Evolutionary conservation across 768 basidiomycete species (phyloP).

Genomic region (Rhodotorula kratochvilovae): DNA sequence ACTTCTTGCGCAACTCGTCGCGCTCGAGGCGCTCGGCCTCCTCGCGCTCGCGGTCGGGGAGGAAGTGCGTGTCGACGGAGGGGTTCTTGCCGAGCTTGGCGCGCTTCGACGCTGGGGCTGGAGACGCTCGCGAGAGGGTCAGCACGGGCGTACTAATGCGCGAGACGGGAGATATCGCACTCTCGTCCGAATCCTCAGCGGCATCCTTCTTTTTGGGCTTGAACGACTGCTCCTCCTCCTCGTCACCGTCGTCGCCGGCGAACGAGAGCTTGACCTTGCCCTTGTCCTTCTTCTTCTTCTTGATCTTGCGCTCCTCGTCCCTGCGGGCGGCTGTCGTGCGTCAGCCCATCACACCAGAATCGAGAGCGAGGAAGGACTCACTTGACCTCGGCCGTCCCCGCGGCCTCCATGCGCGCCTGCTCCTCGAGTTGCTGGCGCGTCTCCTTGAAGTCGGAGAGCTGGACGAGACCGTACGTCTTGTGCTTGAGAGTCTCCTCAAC

Average conservation of each 20-base stretch:
- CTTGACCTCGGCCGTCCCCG: conserved; percentile 76
- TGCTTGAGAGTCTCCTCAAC: conserved; percentile 90
- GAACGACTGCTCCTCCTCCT: conserved; percentile 30
- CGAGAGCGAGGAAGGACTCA: conserved; percentile 53
- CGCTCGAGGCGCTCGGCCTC: conserved; percentile 82
- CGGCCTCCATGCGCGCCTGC: conserved; percentile 62
- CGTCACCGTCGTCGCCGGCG: conserved; percentile 65
- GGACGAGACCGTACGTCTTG: conserved; percentile 84
- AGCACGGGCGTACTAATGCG: background rate
- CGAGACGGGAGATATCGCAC: background rate
- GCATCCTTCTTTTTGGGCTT: conserved; percentile 1
- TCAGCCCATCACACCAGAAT: background rate
- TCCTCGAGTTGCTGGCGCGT: conserved; percentile 39
- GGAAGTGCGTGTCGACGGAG: conserved; percentile 91
- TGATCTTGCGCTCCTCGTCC: conserved; percentile 37
- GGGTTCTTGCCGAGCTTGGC: conserved; percentile 90
- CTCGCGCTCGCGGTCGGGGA: conserved; percentile 96
- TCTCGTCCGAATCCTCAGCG: conserved; percentile 4
- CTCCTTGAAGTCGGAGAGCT: conserved; percentile 50
- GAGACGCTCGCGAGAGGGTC: conserved; percentile 17
- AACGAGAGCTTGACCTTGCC: conserved; percentile 87
- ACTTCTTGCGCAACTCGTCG: conserved; percentile 82
- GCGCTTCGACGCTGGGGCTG: conserved; percentile 57
- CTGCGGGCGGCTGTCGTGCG: conserved; percentile 22
- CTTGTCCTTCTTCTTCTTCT: conserved; percentile 89